Evolutionary conservation across 2,329 filamentous ascomycete genomes (phyloP).

Genomic region (Fusarium tuaranense): DNA sequence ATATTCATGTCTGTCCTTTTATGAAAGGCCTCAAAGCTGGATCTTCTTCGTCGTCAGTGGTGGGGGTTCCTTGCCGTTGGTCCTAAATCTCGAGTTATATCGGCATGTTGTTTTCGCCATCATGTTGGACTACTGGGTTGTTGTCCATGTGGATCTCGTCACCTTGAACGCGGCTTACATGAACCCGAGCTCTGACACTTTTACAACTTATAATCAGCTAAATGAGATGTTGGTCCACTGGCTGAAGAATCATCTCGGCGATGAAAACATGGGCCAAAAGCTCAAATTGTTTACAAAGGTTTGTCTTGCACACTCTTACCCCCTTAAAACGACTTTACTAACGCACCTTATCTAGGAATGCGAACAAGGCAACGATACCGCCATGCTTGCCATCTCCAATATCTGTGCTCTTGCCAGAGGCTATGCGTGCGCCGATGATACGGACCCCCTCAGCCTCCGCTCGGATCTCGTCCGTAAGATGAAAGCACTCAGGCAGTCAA

Average conservation of each 20-base stretch:
- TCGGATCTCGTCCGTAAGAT: too few species aligned
- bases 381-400: too few species aligned
- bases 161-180: not conserved
- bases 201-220: not conserved
- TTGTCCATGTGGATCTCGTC: not conserved
- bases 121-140: not conserved
- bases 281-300: not conserved
- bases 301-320: not conserved
- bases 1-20: not conserved
- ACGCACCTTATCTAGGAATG: too few species aligned
- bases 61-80: not conserved
- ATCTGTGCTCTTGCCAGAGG: too few species aligned
- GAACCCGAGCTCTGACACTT: not conserved
- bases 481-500: too few species aligned
- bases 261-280: not conserved
- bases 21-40: not conserved
- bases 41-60: not conserved
- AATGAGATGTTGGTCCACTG: not conserved
- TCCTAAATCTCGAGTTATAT: not conserved
- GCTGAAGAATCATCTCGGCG: not conserved
- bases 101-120: not conserved
- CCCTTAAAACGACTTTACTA: too few species aligned
- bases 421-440: too few species aligned
- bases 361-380: too few species aligned
- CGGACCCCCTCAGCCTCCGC: too few species aligned